phyloP scores from a whole-genome alignment of 164 flowering plant genomes.

The Cinnamomum chago region DNA sequence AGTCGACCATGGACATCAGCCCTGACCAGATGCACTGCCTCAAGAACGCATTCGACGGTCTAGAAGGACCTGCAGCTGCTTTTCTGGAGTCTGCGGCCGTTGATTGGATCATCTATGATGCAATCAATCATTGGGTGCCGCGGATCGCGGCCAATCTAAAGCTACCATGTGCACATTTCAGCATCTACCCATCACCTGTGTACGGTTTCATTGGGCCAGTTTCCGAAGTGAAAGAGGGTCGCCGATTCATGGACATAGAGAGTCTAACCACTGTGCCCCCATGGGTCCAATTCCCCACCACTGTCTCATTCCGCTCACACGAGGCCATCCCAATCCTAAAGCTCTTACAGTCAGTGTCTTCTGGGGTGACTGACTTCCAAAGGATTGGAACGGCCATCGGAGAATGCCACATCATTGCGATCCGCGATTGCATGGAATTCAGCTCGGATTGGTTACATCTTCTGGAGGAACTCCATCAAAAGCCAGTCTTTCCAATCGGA shows the following conservation, averaged over 20 bases:
- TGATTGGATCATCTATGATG: constrained; percentile 21
- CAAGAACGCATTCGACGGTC: constrained; percentile 33
- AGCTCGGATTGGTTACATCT: constrained; percentile 13
- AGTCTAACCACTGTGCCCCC: not conserved
- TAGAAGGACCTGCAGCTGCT: constrained; percentile 23
- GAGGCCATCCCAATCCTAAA: constrained; percentile 10
- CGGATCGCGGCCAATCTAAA: constrained; percentile 5
- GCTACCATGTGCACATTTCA: constrained; percentile 7
- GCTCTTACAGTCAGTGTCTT: not conserved
- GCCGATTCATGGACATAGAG: not conserved
- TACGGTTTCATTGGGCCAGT: not conserved
- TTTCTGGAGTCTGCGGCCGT: constrained; percentile 10
- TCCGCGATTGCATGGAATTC: constrained; percentile 13
- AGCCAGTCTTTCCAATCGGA: constrained; percentile 22
- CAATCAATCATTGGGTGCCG: constrained; percentile 26
- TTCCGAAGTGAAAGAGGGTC: too few relatives aligned
- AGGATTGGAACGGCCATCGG: not conserved
- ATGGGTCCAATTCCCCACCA: constrained; percentile 7
- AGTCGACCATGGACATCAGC: constrained; percentile 37
- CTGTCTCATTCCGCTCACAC: not conserved
- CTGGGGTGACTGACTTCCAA: constrained; percentile 10
- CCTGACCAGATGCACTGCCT: constrained; percentile 23
- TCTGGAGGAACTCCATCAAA: constrained; percentile 8
- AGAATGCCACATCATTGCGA: constrained; percentile 3
- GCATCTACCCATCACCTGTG: not conserved